These are phyloP conservation scores for Ramaria rubella DNA, from an alignment of 768 basidiomycete species.

Conservation along the genomic window DNA sequence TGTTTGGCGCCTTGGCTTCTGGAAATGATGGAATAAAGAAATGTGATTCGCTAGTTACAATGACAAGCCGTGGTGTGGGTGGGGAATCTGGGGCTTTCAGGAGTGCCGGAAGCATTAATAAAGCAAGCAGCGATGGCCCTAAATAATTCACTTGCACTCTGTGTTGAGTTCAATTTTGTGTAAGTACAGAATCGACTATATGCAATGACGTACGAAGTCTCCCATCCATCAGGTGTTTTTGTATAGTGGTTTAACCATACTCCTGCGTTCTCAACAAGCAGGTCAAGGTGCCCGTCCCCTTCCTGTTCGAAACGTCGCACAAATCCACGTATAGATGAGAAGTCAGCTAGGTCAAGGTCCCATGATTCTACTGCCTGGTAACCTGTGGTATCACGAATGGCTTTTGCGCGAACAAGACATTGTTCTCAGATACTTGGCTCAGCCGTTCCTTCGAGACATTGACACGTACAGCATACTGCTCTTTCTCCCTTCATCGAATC, in stretches of 20 bases:
- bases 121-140: conserved; percentile 32
- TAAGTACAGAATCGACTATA: neutral
- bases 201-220: conserved; percentile 30
- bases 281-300: conserved; percentile 29
- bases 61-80: conserved; percentile 27
- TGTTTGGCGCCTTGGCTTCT: conserved; percentile 23
- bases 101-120: conserved; percentile 40
- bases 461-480: neutral
- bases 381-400: conserved; percentile 20
- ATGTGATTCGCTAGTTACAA: conserved; percentile 40
- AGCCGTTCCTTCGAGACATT: neutral
- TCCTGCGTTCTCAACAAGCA: conserved; percentile 42
- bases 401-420: neutral
- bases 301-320: conserved; percentile 26
- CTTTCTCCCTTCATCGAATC: neutral
- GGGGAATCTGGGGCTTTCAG: conserved; percentile 29
- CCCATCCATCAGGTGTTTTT: conserved; percentile 40
- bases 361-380: conserved; percentile 32
- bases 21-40: conserved; percentile 18
- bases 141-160: conserved; percentile 47
- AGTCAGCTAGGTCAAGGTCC: conserved; percentile 35
- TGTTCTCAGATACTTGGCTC: neutral
- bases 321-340: conserved; percentile 37
- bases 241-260: conserved; percentile 14
- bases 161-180: neutral